phyloP scores from a whole-genome alignment of 345 rosid species.

The Schrenkiella parvula region DNA sequence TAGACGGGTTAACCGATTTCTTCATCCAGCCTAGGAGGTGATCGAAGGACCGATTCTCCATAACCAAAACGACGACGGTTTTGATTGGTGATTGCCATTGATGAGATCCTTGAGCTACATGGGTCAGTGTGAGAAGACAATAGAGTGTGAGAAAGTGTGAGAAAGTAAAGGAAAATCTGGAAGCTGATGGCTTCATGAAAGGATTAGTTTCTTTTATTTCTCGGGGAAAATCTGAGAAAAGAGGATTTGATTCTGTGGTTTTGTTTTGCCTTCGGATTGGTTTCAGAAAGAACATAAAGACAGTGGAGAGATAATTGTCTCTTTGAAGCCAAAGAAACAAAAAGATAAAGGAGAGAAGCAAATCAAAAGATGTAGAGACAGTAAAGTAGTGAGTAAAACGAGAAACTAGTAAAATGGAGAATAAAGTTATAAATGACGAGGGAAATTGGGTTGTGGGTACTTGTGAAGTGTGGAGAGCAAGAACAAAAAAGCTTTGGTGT shows the following conservation, averaged over 20 bases:
- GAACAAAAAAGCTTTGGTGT: slow-evolving; percentile 11
- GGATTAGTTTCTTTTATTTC: background rate
- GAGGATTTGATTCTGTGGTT: slow-evolving; percentile 26
- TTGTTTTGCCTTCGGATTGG: slow-evolving; percentile 32
- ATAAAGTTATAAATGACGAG: background rate
- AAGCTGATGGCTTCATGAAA: slow-evolving; percentile 28
- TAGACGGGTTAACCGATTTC: slow-evolving; percentile 59
- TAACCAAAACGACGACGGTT: slow-evolving; percentile 73
- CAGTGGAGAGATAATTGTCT: slow-evolving; percentile 3
- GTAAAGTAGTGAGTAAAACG: background rate
- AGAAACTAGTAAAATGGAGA: background rate
- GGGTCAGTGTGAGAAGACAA: slow-evolving; percentile 32
- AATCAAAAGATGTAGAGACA: background rate
- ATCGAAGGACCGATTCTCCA: slow-evolving; percentile 93
- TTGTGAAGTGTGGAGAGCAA: slow-evolving; percentile 17
- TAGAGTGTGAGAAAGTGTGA: slow-evolving; percentile 44
- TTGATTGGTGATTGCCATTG: slow-evolving; percentile 60
- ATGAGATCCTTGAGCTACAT: slow-evolving; percentile 35
- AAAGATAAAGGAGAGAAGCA: background rate
- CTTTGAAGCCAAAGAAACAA: background rate
- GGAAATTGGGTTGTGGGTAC: slow-evolving; percentile 4
- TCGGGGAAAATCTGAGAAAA: background rate
- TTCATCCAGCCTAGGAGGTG: slow-evolving; percentile 97
- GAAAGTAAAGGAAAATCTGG: slow-evolving; percentile 38
- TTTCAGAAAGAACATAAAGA: slow-evolving; percentile 18